A percentile compares a stretch with the other conserved stretches of the same genome.
Evolutionary conservation across 179 eudicot genomes (phyloP).

Genomic region (Heliamphora pulchella): DNA sequence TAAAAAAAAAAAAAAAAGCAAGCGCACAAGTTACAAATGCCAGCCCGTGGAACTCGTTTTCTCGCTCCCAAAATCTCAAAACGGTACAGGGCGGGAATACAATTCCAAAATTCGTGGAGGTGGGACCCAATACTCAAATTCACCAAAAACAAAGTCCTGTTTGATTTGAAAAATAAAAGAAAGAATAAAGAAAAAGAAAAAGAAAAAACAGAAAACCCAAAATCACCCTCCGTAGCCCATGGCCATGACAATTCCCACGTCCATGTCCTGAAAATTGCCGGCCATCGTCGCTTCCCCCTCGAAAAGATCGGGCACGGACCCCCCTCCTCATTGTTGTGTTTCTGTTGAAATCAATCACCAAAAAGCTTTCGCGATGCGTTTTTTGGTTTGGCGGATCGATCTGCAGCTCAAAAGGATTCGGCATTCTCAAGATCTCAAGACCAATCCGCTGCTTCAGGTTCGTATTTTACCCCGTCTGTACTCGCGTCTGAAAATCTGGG

Average conservation of each 20-base stretch:
- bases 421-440: background rate
- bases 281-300: background rate
- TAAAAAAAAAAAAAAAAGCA: too few species aligned
- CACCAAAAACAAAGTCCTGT: background rate
- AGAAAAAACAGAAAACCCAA: background rate
- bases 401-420: background rate
- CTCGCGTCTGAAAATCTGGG: background rate
- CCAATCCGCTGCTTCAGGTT: background rate
- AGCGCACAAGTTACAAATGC: too few species aligned
- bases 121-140: background rate
- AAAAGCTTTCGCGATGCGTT: background rate
- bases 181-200: too few species aligned
- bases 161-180: background rate
- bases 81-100: conserved; percentile 7
- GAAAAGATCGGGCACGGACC: background rate
- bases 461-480: background rate
- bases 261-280: background rate
- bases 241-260: background rate
- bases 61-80: background rate
- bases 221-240: background rate
- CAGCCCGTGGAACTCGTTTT: too few species aligned
- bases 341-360: background rate
- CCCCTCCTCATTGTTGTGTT: background rate
- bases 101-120: conserved; percentile 1
- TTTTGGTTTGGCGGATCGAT: conserved; percentile 6